Evolutionary conservation across 768 basidiomycete genomes (phyloP), one percentile per base, ranked within the genome.

Genomic region (Albatrellus ellisii): DNA sequence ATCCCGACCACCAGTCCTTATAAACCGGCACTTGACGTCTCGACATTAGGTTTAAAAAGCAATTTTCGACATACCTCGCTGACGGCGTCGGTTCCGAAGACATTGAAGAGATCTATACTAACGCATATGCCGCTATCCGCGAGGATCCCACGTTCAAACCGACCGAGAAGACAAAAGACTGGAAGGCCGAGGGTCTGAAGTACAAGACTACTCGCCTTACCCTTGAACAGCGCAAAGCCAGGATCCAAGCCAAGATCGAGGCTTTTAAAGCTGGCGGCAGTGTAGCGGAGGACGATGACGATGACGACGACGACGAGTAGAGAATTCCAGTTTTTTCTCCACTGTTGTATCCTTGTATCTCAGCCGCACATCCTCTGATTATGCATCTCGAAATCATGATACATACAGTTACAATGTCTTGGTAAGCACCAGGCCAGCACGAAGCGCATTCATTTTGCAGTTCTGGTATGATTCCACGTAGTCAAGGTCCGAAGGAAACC

Each of bases 21-120:
- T 31, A 3, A 31, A 12, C 8, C 12, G 39, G 25, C 52, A 21
- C 54, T 40, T 27, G 46, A 45, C 32, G n/a, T 25, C 15, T 26
- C 25, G 29, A 18, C 38, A 4, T 32, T 22, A 89, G 87, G 55
- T 94, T 94, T 75, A 95, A 94, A 73, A 95, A 91, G 70, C 91
- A 95, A 59, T 98, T 98, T 66, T 59, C 95, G 3, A 74, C 78
- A 7, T 98, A 97, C 66, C 88, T 99, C 46, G 91, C 88, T 21
- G 91, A 95, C 61, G 95, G 80, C 52, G 64, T 99, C 54, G 88
- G 88, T 45, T 94, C 90, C 2, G 95, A 92, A 51, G 94, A 98
- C 56, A 89, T 98, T 1, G 89, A 98, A 62, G 95, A 97, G 59
- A 81, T 99, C 47, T 98, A 86, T 69, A 73, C 75, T 28, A 84